phyloP scores from a whole-genome alignment of 148 eudicot genomes.

The Chenopodium berlandieri region DNA sequence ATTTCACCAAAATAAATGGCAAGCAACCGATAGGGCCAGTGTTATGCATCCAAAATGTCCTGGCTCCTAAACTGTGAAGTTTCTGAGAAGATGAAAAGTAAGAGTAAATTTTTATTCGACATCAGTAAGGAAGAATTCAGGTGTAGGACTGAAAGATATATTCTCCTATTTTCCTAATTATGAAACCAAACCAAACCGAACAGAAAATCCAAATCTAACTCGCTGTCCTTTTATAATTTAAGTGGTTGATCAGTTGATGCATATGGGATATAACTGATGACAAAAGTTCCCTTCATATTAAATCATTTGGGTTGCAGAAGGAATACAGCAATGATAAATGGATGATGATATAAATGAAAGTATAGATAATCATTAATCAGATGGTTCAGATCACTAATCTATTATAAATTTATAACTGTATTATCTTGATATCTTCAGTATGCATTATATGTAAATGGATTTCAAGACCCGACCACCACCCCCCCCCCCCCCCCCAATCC shows the following conservation, averaged over 20 bases:
- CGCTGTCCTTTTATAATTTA: too few species aligned
- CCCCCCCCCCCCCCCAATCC: too few species aligned
- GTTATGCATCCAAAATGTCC: conserved; percentile 87
- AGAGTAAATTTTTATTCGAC: background rate
- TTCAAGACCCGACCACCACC: too few species aligned
- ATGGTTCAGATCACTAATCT: background rate
- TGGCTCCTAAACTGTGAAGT: conserved; percentile 62
- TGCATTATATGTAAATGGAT: background rate
- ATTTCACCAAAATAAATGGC: conserved; percentile 52
- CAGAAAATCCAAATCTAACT: too few species aligned
- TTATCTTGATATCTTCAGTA: too few species aligned
- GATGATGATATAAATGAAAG: background rate
- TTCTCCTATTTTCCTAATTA: background rate
- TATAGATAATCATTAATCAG: background rate
- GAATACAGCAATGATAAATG: background rate
- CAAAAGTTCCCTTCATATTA: too few species aligned
- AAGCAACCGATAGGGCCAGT: conserved; percentile 93
- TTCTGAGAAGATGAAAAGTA: conserved; percentile 23
- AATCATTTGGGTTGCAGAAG: background rate
- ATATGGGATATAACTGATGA: too few species aligned
- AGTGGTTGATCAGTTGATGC: too few species aligned
- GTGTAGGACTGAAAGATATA: background rate
- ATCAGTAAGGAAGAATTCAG: background rate
- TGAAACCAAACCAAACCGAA: background rate
- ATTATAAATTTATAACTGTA: too few species aligned